Evolutionary conservation across 345 rosid genomes (phyloP), one percentile per base, ranked within the genome.

Genomic region (Balakata baccata): DNA sequence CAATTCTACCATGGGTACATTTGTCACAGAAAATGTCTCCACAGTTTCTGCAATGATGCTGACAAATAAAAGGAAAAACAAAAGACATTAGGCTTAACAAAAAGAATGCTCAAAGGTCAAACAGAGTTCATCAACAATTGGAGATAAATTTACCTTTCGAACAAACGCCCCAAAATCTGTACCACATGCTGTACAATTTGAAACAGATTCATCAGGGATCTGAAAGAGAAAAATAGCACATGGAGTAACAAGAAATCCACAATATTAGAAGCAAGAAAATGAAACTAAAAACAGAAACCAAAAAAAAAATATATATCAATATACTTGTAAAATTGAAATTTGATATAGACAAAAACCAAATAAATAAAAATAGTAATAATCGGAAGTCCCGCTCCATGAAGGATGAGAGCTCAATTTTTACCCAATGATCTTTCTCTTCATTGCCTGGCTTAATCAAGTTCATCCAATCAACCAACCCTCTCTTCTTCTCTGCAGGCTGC

Each of bases 41-140:
- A 75, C 98, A 96, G 75, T 96, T 96, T 84, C 98, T 85, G 84
- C 99, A 96, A 77, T 96, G 99, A 84, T 96, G 99, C 99, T 96
- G 95, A 38, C 75, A 77, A 11, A 57, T 25, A 1, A 39, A 22
- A 39, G n/a, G 37, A n/a, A 64, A 11, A 4, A 41, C 50, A 11
- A 65, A 18, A 29, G 34, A 0, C 39, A 29, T 74, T 74, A 70
- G 29, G 52, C 71, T 66, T 34, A 51, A 23, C n/a, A n/a, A 20
- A 50, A 4, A 50, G 49, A 37, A 61, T 86, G 91, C 64, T 37
- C 6, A 16, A 38, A 64, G 12, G 6, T 18, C 29, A 43, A 64
- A 43, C 47, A 43, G 6, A 11, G 25, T 51, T 16, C 13, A 13
- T 67, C 43, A 67, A 25, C 18, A 7, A 47, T 1, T 17, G 18